Percentiles rank a stretch among this genome's conserved stretches.
Conservation (phyloP, 192 early-diverging fungal genomes). For the Glomus cerebriforme region DNA sequence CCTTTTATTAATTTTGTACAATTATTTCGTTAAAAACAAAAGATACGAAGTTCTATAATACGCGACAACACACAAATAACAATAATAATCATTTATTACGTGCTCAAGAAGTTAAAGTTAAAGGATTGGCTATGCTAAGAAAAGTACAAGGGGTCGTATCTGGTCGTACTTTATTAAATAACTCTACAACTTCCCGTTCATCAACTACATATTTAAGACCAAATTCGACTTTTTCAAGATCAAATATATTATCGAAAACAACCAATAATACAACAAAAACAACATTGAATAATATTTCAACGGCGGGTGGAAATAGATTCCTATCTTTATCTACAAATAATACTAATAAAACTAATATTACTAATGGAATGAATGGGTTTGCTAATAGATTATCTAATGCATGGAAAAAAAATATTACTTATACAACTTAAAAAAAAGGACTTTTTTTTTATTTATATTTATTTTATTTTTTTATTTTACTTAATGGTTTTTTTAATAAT, state of each 20-base stretch:
- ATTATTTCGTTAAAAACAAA: constrained; percentile 10
- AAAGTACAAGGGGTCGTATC: constrained; percentile 3
- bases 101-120: neutral
- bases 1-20: neutral
- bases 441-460: no score
- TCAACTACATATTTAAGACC: neutral
- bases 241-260: neutral
- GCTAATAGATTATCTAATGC: constrained; percentile 13
- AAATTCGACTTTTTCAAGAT: neutral
- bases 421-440: no score
- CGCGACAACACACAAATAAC: neutral
- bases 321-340: neutral
- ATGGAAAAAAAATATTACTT: constrained; percentile 19
- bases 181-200: neutral
- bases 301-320: neutral
- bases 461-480: no score
- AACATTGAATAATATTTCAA: neutral
- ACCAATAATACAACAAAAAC: neutral
- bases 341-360: neutral
- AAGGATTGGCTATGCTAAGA: constrained; percentile 19
- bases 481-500: no score
- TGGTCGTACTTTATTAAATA: neutral
- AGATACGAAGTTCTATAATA: neutral
- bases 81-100: neutral
- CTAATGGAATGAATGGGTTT: constrained; percentile 3